These are phyloP conservation scores for Chaetomium globosum DNA, from an alignment of 2,329 filamentous ascomycete genomes.

Conservation along the genomic window DNA sequence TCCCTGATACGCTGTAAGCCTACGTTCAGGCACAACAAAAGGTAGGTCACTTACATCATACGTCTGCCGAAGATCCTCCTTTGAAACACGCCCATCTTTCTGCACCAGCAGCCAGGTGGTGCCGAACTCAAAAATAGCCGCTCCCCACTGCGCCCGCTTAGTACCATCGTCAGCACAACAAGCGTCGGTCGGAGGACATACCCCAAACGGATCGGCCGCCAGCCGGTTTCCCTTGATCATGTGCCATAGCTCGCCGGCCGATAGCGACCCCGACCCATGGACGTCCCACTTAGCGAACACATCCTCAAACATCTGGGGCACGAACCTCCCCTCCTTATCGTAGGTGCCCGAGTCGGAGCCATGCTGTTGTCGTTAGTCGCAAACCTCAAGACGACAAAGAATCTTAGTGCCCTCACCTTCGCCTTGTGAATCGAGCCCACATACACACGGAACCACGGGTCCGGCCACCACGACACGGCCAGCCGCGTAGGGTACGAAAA, in stretches of 20 bases:
- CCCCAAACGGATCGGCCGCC: constrained; percentile 50
- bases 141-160: constrained; percentile 28
- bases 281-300: constrained; percentile 52
- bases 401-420: constrained; percentile 37
- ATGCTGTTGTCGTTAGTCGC: constrained; percentile 40
- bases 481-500: constrained; percentile 52
- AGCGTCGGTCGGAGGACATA: constrained; percentile 35
- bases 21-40: no score
- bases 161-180: not conserved
- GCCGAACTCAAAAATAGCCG: constrained; percentile 42
- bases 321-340: constrained; percentile 53
- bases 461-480: constrained; percentile 43
- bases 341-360: constrained; percentile 52
- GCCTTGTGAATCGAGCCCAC: constrained; percentile 47
- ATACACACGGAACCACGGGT: constrained; percentile 46
- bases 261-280: constrained; percentile 45
- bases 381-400: no score
- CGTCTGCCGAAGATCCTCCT: constrained; percentile 51
- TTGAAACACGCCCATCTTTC: constrained; percentile 57
- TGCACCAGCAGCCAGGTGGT: constrained; percentile 59
- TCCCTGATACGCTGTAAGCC: constrained; percentile 24
- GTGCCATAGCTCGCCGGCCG: constrained; percentile 42
- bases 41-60: constrained; percentile 32
- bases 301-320: constrained; percentile 55
- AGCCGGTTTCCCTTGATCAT: constrained; percentile 48